Evolutionary conservation across 192 early-diverging fungal genomes (phyloP).

Genomic region (Paraglomus occultum): DNA sequence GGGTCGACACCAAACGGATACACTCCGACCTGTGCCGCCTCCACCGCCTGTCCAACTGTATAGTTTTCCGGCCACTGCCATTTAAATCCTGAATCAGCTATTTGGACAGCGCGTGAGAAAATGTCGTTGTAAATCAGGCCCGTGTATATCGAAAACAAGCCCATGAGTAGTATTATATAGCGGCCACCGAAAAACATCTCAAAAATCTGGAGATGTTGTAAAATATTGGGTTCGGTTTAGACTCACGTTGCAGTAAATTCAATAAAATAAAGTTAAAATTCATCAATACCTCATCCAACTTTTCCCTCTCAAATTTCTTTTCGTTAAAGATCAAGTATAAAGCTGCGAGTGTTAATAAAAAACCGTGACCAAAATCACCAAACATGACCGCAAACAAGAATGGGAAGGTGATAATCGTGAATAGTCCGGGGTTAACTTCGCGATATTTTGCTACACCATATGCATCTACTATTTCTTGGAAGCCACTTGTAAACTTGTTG

Average conservation of each 20-base stretch:
- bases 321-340: constrained; percentile 79
- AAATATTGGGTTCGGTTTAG: too few species aligned
- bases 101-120: constrained; percentile 78
- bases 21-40: constrained; percentile 59
- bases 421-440: constrained; percentile 98
- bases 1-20: constrained; percentile 91
- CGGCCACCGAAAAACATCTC: constrained; percentile 91
- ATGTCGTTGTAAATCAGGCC: constrained; percentile 98
- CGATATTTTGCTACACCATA: constrained; percentile 95
- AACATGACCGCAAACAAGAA: constrained; percentile 99
- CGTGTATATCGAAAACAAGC: constrained; percentile 95
- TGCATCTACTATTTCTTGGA: constrained; percentile 96
- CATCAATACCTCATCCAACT: constrained; percentile 69
- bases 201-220: constrained; percentile 57
- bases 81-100: constrained; percentile 75
- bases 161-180: constrained; percentile 98
- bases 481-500: constrained; percentile 96
- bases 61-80: constrained; percentile 61
- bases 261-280: not conserved
- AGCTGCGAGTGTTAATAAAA: constrained; percentile 78
- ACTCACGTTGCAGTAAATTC: not conserved
- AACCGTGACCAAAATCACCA: constrained; percentile 97
- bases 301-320: constrained; percentile 68
- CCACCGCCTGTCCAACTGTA: constrained; percentile 51
- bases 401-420: constrained; percentile 97